Evolutionary conservation across 116 monocot genomes (phyloP).

Genomic region (Iris pallida): DNA sequence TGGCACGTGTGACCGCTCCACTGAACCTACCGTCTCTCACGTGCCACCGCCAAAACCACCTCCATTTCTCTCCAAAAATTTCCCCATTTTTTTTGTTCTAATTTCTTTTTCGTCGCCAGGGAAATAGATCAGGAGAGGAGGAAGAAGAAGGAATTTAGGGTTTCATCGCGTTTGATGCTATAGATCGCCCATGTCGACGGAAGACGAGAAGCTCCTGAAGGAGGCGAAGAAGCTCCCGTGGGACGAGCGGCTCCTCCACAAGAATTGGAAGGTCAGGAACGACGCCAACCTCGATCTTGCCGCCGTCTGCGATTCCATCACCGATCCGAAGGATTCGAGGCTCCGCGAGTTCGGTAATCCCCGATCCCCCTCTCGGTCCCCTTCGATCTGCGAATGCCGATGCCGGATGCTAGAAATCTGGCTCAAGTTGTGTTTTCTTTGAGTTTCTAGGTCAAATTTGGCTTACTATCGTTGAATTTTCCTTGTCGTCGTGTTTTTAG

Average conservation of each 20-base stretch:
- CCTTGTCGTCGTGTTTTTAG: background rate
- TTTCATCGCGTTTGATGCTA: background rate
- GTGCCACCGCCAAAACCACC: slow-evolving; percentile 17
- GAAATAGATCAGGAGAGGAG: background rate
- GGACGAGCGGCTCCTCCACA: slow-evolving; percentile 77
- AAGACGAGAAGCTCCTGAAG: slow-evolving; percentile 87
- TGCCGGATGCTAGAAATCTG: too few relatives aligned
- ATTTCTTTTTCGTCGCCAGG: slow-evolving; percentile 4
- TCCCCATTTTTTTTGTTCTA: background rate
- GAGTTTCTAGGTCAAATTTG: background rate
- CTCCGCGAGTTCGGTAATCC: slow-evolving; percentile 64
- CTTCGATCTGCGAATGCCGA: slow-evolving; percentile 5
- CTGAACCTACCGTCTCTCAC: slow-evolving; percentile 43
- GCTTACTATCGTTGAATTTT: background rate
- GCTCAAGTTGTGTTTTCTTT: background rate
- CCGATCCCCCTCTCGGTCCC: background rate
- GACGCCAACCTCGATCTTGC: slow-evolving; percentile 92
- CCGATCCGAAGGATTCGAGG: slow-evolving; percentile 80
- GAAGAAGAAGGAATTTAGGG: background rate
- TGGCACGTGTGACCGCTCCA: slow-evolving; percentile 22
- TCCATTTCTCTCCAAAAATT: background rate
- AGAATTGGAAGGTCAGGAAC: slow-evolving; percentile 92
- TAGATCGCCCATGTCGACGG: slow-evolving; percentile 61
- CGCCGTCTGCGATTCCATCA: slow-evolving; percentile 65
- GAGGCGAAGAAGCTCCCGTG: slow-evolving; percentile 95